A percentile compares a stretch with the other conserved stretches of the same genome.
Evolutionary conservation across 345 rosid genomes (phyloP).

Genomic region (Heritiera fomes): DNA sequence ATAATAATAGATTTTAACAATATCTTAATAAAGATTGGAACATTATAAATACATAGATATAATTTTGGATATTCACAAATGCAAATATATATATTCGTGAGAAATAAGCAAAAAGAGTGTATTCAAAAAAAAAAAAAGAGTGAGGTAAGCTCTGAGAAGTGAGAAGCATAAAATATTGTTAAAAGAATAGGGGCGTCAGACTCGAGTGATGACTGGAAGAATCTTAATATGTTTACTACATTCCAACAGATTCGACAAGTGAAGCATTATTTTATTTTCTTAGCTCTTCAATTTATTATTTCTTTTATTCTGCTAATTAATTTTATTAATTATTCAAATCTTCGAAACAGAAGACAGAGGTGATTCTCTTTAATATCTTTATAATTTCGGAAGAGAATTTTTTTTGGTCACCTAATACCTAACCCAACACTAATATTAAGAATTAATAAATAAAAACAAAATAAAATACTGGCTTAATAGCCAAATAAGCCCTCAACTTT

Average conservation of each 20-base stretch:
- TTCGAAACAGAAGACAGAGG: neutral
- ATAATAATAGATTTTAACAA: too few relatives aligned
- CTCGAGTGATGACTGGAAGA: slow-evolving; percentile 8
- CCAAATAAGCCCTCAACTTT: too few relatives aligned
- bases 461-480: neutral
- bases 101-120: neutral
- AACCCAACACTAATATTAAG: slow-evolving; percentile 20
- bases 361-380: neutral
- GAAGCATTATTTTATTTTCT: slow-evolving; percentile 21
- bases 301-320: slow-evolving; percentile 17
- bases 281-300: neutral
- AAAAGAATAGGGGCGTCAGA: neutral
- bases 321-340: neutral
- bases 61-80: too few relatives aligned
- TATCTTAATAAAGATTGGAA: too few relatives aligned
- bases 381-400: slow-evolving; percentile 27
- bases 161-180: slow-evolving; percentile 9
- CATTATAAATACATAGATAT: too few relatives aligned
- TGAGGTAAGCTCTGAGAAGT: slow-evolving; percentile 18
- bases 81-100: neutral
- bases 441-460: slow-evolving; percentile 1
- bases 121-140: neutral
- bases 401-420: slow-evolving; percentile 45
- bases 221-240: slow-evolving; percentile 31
- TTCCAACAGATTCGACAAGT: slow-evolving; percentile 36